Evolutionary conservation across 73 alveolate species (phyloP).

Genomic region (Paramecium biaurelia): DNA sequence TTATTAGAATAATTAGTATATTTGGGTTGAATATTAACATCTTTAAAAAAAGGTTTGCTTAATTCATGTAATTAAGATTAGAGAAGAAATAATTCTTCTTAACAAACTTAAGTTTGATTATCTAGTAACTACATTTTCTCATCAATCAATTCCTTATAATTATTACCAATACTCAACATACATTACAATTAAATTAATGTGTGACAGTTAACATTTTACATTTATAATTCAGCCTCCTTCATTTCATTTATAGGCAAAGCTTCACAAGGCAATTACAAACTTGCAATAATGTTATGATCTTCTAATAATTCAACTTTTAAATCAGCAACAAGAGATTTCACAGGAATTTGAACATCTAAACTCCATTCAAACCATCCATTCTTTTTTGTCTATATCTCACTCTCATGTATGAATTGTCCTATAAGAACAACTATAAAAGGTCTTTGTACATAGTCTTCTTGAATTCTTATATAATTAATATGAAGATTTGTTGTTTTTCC

Average conservation of each 20-base stretch:
- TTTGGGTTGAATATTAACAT: neutral
- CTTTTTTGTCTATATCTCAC: neutral
- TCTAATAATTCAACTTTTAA: conserved; percentile 1
- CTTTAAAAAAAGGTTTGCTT: neutral
- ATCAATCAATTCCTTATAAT: neutral
- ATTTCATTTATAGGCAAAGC: conserved; percentile 1
- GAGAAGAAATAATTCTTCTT: conserved; percentile 1
- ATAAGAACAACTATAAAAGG: neutral
- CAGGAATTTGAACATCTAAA: neutral
- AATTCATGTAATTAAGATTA: neutral
- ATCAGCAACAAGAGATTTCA: neutral
- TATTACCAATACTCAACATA: neutral
- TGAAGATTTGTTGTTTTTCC: neutral
- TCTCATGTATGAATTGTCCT: neutral
- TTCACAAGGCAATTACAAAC: neutral
- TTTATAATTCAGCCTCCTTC: neutral
- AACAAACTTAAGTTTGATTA: neutral
- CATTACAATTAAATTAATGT: neutral
- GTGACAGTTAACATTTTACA: neutral
- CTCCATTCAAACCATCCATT: conserved; percentile 24
- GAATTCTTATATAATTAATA: neutral
- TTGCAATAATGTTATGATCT: neutral
- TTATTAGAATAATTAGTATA: neutral
- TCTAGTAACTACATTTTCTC: neutral
- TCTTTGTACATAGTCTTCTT: neutral